Conservation (phyloP, 345 rosid genomes). For the Salix viminalis region DNA sequence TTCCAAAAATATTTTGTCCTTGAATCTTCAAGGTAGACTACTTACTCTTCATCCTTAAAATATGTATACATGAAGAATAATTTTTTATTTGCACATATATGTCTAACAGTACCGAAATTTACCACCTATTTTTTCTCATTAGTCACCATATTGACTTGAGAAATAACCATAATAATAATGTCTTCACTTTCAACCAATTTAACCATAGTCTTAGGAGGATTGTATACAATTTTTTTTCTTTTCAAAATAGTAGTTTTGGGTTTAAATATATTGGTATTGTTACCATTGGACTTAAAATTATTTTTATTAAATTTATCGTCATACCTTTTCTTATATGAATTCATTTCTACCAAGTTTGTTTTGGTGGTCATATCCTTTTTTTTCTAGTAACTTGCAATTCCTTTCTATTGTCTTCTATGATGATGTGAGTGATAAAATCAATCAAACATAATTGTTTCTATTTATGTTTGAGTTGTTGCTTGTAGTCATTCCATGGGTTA, state of each 20-base stretch:
- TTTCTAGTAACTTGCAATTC: neutral
- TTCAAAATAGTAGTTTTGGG: too few species aligned
- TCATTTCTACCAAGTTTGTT: neutral
- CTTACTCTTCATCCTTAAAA: neutral
- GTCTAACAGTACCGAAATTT: fast-evolving
- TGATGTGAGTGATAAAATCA: neutral
- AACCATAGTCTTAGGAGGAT: neutral
- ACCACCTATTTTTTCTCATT: neutral
- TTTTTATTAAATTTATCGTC: neutral
- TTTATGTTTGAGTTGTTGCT: neutral
- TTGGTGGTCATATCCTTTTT: neutral
- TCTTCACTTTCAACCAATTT: fast-evolving
- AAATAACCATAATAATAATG: too few species aligned
- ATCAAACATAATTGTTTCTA: neutral
- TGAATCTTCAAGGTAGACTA: neutral
- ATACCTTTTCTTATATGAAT: neutral
- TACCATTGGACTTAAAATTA: too few species aligned
- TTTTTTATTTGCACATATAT: neutral
- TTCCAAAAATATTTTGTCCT: neutral
- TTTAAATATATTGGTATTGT: too few species aligned
- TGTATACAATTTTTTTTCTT: neutral
- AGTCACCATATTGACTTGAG: too few species aligned
- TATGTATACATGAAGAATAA: neutral
- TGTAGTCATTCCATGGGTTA: neutral
- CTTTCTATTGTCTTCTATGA: neutral